Base-by-base conservation (phyloP, 148 eudicot genomes). In the Dianthus caryophyllus region DNA sequence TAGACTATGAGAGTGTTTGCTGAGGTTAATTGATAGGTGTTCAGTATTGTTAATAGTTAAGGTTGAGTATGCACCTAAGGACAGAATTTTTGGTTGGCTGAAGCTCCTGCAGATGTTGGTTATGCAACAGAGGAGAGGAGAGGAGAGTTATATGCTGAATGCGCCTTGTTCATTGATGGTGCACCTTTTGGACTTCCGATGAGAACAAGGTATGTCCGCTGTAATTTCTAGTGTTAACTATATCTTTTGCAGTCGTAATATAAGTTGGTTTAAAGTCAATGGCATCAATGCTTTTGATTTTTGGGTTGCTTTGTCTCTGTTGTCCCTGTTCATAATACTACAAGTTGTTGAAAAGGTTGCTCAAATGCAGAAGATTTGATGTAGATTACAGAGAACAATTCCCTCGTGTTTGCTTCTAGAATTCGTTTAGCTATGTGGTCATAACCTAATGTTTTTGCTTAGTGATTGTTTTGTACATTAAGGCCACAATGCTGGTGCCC, bases 111-210 rank as follows among this genome's bases (percentile, higher is more conserved):
- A 65, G 87, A 86, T 72, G 86, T 68, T 76, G 89, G 88, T 63
- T 73, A 64, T 58, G 73, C 78, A 0, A 29, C 80, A 33, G 94
- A 89, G 80, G 96, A 88, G 68, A 86, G 86, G 73, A 78, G 76
- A 51, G 85, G 90, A 15, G 98, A 93, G 79, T 65, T 93, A 24
- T 93, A 69, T 78, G 96, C 86, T 61, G 96, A 93, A 83, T 84
- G 96, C 70, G 85, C 94, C 25, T 86, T 93, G 82, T 83, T 80
- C 78, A 83, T 93, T 62, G 97, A 90, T 71, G 97, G 96, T 21
- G 92, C 98, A 41, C 90, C 86, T 6, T 90, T 93, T 83, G 98
- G 98, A 54, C 97, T 90, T 64, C 95, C 98, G 47, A 86, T 78
- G 77, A 83, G 88, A 73, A 88, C 96, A 62, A 90, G 98, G 98